Base-by-base conservation (phyloP, 768 basidiomycete genomes). In the Serendipita sp. region DNA sequence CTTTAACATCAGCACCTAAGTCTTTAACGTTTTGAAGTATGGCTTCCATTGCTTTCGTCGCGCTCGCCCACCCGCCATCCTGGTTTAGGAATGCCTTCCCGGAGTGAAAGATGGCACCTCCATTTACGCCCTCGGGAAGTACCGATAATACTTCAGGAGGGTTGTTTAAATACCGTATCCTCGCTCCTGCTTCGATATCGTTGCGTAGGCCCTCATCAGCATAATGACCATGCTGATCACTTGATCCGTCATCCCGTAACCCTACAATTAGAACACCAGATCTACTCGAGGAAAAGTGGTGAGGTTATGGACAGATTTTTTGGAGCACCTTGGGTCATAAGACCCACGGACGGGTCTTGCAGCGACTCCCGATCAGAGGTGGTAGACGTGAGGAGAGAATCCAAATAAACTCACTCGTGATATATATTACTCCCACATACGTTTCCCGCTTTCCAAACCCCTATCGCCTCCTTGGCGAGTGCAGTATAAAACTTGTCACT, bases 41-140 rank as follows among this genome's bases (percentile, higher is more conserved):
- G 8, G 79, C 71, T 2, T 73, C 69, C 7, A 92, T 70, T 2
- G 86, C 90, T 70, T 85, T 81, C 0, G 79, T 77, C 1, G 93
- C 90, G 70, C 86, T 78, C 2, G 83, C 90, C 93, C 93, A 97
- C 13, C 93, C 93, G 0, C 87, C 83, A 44, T 88, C 84, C 5
- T 75, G 76, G 70, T 92, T 95, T 51, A 87, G 68, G 70, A 88
- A 94, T 1, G 86, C 89, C 16, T 28, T 47, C 46, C 70, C 67
- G 0, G 67, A 67, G n/a, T 69, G 68, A 46, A 74, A 73, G 1
- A 37, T 30, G 7, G 45, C 32, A 16, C 24, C 32, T 73, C 68
- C 38, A 70, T 66, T 7, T 28, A 81, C 77, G 15, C 69, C 69
- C 0, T 73, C 63, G 2, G 85, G 81, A 68, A 88, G 85, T 3